A percentile compares a stretch with the other conserved stretches of the same genome.
These are phyloP conservation scores for Talaromyces nanjingensis DNA, from an alignment of 495 filamentous ascomycete species.

Conservation along the genomic window DNA sequence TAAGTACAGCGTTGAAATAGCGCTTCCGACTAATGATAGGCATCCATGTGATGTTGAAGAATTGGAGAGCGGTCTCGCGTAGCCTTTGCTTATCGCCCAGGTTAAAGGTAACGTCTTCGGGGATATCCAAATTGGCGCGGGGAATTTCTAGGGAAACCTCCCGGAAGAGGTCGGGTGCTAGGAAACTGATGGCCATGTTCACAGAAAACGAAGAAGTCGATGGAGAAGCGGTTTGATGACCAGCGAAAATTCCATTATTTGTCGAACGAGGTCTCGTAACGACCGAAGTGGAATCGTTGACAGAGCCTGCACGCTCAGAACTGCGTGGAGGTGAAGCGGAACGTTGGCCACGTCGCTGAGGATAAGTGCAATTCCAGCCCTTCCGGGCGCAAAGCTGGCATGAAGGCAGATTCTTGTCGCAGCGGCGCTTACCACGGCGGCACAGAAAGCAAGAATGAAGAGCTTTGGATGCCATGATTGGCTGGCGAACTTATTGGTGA, in stretches of 20 bases:
- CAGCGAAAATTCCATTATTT: neutral
- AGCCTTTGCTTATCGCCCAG: neutral
- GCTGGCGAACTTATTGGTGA: constrained; percentile 8
- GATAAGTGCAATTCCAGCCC: neutral
- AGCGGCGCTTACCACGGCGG: neutral
- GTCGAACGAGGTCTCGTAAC: neutral
- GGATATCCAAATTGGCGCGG: neutral
- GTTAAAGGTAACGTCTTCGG: neutral
- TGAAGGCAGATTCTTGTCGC: neutral
- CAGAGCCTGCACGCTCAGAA: neutral
- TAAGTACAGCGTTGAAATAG: neutral
- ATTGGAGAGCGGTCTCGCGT: neutral
- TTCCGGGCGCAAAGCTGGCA: neutral
- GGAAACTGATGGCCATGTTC: neutral
- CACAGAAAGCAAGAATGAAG: neutral
- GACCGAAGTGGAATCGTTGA: neutral
- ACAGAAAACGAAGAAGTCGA: neutral
- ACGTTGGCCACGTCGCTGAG: neutral
- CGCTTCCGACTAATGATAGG: neutral
- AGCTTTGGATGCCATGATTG: neutral
- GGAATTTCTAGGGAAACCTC: neutral
- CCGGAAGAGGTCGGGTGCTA: neutral
- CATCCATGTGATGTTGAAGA: neutral
- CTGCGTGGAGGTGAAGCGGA: neutral
- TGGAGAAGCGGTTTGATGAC: neutral